Base-by-base conservation (phyloP, 2,329 filamentous ascomycete genomes). In the Hypoxylon sp. region DNA sequence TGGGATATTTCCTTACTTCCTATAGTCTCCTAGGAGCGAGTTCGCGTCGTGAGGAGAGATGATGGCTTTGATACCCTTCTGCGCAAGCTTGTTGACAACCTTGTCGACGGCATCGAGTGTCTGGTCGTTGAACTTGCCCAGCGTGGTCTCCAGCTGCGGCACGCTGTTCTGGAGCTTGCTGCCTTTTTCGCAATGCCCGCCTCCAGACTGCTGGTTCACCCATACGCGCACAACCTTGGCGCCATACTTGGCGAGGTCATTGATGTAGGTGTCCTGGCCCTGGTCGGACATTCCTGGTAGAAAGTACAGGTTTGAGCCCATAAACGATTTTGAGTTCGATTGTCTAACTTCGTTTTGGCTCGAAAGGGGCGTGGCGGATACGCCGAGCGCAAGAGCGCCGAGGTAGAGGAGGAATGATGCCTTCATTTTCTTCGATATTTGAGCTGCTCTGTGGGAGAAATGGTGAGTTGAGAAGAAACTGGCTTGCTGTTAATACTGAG, bases 11-110 rank as follows among this genome's bases (percentile, higher is more conserved):
- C 35, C 71, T 66, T 63, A 74, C 71, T 50, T 60, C 35, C 70
- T 62, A 22, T 74, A 74, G 65, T 74, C 71, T 0, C 63, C 65
- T 10, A 70, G 19, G 3, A 75, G 67, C 3, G 74, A 70, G 63
- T 76, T 77, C 13, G 66, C 76, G 53, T 78, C 76, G 61, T 78
- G 76, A 1, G 77, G 77, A 6, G 77, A 78, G 57, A 78, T 74
- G 53, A 79, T 73, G 35, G 75, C 69, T 64, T 78, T 79, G 61
- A 79, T 78, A 31, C 73, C 74, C 55, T 77, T 77, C 47, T 71
- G 50, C 2, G 57, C 44, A 17, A 78, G 64, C 60, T 78, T 77
- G 26, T 72, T 65, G 31, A 78, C 51, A 10, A 76, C 75, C 19
- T 71, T 69, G 62, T 79, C 77, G n/a, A 78, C 65, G 17, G 74